Conservation (phyloP, 805 yeast species). For the Saccharomycopsis sp. region DNA sequence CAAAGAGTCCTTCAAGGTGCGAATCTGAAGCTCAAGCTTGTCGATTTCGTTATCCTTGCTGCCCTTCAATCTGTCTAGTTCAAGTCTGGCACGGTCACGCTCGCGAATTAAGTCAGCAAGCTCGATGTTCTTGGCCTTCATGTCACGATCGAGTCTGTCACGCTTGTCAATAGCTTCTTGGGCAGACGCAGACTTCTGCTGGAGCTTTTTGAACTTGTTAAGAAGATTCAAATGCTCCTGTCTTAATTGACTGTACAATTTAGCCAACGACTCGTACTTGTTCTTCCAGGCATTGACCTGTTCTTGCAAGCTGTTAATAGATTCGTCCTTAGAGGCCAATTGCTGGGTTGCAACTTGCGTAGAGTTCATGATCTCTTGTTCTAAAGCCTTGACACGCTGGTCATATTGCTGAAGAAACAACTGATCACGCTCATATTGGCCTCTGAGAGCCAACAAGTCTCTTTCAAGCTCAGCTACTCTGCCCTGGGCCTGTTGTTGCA, state of each 20-base stretch:
- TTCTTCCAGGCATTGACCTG: constrained; percentile 74
- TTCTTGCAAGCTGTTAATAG: constrained; percentile 58
- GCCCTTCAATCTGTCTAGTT: constrained; percentile 64
- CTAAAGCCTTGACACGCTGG: constrained; percentile 73
- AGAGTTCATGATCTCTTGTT: constrained; percentile 57
- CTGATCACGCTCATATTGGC: constrained; percentile 84
- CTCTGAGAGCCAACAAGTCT: constrained; percentile 65
- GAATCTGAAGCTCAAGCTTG: constrained; percentile 53
- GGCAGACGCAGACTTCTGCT: constrained; percentile 81
- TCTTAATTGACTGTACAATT: constrained; percentile 81
- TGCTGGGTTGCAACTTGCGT: constrained; percentile 66
- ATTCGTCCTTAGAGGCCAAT: constrained; percentile 69
- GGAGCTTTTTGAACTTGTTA: constrained; percentile 70
- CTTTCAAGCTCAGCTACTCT: constrained; percentile 76
- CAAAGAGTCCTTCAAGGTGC: constrained; percentile 52
- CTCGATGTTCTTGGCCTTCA: constrained; percentile 80
- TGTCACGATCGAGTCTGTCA: constrained; percentile 73
- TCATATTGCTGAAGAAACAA: constrained; percentile 81
- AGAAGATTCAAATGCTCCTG: constrained; percentile 83
- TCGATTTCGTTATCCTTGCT: constrained; percentile 61
- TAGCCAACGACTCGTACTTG: constrained; percentile 85
- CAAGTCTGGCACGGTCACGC: constrained; percentile 82
- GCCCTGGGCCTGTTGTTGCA: constrained; percentile 69
- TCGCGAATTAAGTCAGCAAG: constrained; percentile 84
- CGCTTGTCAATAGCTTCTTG: constrained; percentile 84